Evolutionary conservation across 495 filamentous ascomycete species (phyloP).

Genomic region (Acidomyces sp.): DNA sequence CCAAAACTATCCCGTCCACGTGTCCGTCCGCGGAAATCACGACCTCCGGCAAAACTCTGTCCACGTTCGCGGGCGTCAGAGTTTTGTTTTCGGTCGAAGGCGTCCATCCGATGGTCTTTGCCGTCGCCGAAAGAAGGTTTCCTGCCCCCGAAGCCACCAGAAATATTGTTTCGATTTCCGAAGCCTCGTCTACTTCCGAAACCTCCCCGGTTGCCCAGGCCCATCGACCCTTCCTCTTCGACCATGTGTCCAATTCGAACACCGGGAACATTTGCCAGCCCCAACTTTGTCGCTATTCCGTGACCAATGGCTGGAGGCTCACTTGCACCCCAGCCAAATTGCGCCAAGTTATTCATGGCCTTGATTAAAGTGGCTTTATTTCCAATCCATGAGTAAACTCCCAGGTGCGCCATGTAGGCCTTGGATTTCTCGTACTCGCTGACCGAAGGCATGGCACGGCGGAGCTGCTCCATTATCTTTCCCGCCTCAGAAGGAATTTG

Average conservation of each 20-base stretch:
- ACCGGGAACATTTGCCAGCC: constrained; percentile 33
- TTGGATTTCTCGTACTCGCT: constrained; percentile 35
- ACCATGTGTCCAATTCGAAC: constrained; percentile 38
- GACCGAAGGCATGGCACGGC: constrained; percentile 26
- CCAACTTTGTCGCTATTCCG: constrained; percentile 35
- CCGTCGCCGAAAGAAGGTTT: too few species aligned
- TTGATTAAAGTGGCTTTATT: constrained; percentile 33
- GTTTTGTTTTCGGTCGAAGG: too few species aligned
- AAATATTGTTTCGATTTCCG: too few species aligned
- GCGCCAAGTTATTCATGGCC: constrained; percentile 48
- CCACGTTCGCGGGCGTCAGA: too few species aligned
- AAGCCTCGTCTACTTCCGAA: too few species aligned
- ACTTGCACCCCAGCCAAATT: constrained; percentile 47
- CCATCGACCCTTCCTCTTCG: too few species aligned
- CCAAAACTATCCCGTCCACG: too few species aligned
- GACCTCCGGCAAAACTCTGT: too few species aligned
- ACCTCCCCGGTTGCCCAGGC: too few species aligned
- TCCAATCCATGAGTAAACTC: constrained; percentile 24
- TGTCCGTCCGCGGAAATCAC: too few species aligned
- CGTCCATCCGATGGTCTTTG: too few species aligned
- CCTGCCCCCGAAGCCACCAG: too few species aligned
- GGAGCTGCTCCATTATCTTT: constrained; percentile 28
- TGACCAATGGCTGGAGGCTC: constrained; percentile 40
- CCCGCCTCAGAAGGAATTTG: constrained; percentile 28
- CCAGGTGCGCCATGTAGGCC: constrained; percentile 43